Evolutionary conservation across 2,329 filamentous ascomycete genomes (phyloP), one percentile per base, ranked within the genome.

Genomic region (Parafenestella ontariensis): DNA sequence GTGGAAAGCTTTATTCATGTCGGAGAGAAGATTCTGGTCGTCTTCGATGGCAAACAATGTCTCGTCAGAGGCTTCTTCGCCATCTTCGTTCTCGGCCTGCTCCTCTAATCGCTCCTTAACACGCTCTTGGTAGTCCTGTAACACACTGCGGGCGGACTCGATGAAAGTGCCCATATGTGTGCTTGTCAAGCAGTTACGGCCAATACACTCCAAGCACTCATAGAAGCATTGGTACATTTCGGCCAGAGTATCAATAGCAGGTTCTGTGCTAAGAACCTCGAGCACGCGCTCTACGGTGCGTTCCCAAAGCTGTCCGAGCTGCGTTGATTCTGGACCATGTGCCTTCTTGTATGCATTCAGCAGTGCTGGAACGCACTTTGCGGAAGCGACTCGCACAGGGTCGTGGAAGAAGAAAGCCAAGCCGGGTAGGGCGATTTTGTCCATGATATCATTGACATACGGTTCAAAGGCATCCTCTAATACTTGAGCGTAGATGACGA

Each of bases 161-260:
- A 98, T 94, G 76, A 98, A 99, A 40, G 87, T 86, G 52, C 83
- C 82, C 89, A 99, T 93, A 74, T 96, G 90, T 34, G 88, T 83
- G 34, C 83, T 81, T 5, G 84, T 91, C 42, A 99, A 83, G 72
- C 89, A 94, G 66, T 90, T 87, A 77, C 91, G 91, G 55, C 94
- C 94, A 62, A 96, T 86, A 20, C 97, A 93, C 78, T 98, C 94
- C 7, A 99, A 88, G 23, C 92, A 96, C 76, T 99, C 95, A 76
- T 99, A 99, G 82, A 99, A 99, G 81, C 95, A 99, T 77, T 98
- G 94, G 78, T 97, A 99, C 92, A 99, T 97, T 78, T 98, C 95
- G 1, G 95, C 94, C 42, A 99, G 84, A 0, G 95, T 96, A 68
- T 99, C 95, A 54, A 99, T 93, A 1, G 93, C 92, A 18, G 95